Base-by-base conservation (phyloP, 2,329 filamentous ascomycete genomes). In the Trichoderma guizhouense region DNA sequence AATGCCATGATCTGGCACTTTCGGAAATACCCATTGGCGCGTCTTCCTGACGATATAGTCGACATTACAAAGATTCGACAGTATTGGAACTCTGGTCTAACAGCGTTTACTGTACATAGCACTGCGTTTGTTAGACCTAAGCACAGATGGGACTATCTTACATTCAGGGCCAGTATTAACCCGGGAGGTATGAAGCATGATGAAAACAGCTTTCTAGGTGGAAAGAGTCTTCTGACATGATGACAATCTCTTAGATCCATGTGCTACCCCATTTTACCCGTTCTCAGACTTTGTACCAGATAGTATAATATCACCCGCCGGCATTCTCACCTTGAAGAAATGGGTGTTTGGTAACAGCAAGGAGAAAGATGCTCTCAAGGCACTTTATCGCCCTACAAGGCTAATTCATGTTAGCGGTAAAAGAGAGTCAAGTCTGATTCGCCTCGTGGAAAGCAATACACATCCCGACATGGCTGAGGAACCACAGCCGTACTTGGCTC, bases 1-100 rank as follows among this genome's bases (percentile, higher is more conserved):
- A 67, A 67, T 39, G 64, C 64, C 24, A 28, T 67, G 6, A 57
- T 67, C 21, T 32, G 18, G 64, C 64, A 67, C 24, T 67, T 57
- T 24, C 32, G 24, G 24, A 18, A 14, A 26, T 57, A 67, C 6
- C 32, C 7, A 1, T 39, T 67, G 14, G 24, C 18, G 24, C 32
- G 64, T n/a, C 64, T 67, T 30, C 21, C 64, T 14, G 51, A 28
- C 12, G 47, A 67, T 28, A n/a, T 15, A 28, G 39, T 67, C 24
- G 64, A 67, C 21, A 57, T 67, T n/a, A 30, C 12, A 12, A 15
- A 32, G 9, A 57, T 67, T 4, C 64, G 64, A 9, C 21, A 67
- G 21, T 67, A 57, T 14, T 67, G 64, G 64, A 67, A 67, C 15
- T 2, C 3, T 5, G 64, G 64, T 8, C 26, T 67, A 26, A 12